These are phyloP conservation scores for Blastobotrys arbuscula DNA, from an alignment of 1,139 yeast species.

Conservation along the genomic window DNA sequence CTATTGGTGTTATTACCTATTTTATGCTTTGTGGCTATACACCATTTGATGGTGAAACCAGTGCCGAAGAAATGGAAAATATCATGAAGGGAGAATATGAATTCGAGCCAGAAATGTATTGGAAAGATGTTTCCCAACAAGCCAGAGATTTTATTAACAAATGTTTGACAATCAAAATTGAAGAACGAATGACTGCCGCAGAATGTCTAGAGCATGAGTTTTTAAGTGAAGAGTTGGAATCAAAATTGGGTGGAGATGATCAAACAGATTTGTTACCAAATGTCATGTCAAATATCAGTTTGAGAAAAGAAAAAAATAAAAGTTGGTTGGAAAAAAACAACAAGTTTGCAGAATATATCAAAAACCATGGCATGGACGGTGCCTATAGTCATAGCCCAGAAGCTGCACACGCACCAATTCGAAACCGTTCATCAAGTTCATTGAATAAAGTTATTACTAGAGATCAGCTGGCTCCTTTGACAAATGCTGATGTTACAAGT, in stretches of 20 bases:
- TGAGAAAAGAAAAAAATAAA: constrained; percentile 19
- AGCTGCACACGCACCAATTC: constrained; percentile 11
- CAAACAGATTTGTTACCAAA: constrained; percentile 32
- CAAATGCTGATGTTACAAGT: neutral
- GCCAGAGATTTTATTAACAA: constrained; percentile 55
- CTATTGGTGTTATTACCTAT: constrained; percentile 67
- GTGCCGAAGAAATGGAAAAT: constrained; percentile 62
- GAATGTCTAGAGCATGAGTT: constrained; percentile 50
- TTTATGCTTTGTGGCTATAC: constrained; percentile 70
- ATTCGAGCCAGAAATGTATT: constrained; percentile 57
- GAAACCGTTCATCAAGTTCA: constrained; percentile 3
- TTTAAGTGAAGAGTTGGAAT: constrained; percentile 23
- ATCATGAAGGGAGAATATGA: constrained; percentile 51
- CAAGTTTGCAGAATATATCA: constrained; percentile 11
- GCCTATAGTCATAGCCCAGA: constrained; percentile 33
- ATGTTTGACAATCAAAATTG: constrained; percentile 49
- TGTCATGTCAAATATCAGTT: constrained; percentile 30
- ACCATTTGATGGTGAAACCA: constrained; percentile 74
- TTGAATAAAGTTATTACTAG: neutral
- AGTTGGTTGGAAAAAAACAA: constrained; percentile 15
- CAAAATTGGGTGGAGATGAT: constrained; percentile 21
- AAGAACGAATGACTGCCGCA: constrained; percentile 44
- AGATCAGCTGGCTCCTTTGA: neutral
- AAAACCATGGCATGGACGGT: constrained; percentile 32
- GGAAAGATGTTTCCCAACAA: constrained; percentile 48